Evolutionary conservation across 345 rosid species (phyloP), one percentile per base, ranked within the genome.

Genomic region (Angophora floribunda): DNA sequence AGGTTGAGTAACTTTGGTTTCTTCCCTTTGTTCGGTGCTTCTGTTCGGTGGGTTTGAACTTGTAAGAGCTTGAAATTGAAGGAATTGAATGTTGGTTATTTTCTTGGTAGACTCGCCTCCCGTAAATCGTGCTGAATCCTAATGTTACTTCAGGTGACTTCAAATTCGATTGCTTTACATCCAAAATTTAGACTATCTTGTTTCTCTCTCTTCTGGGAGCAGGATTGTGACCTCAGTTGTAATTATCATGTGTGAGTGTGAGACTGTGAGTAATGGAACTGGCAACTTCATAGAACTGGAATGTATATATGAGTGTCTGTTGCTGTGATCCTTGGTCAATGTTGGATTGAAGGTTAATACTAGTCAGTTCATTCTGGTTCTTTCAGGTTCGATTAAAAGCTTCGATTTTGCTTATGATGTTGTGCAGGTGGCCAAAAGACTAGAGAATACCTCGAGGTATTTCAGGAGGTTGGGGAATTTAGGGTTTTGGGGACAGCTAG

Each of bases 401-500:
- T 88, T 44, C 32, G 12, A 53, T 59, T 28, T 88, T 88, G 63
- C 21, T 17, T 51, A n/a, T 51, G 52, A 55, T 85, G 57, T 9
- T 53, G 57, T 17, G 89, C 89, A 98, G 99, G 99, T 97, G 5
- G 93, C 99, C 12, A 98, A 95, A 95, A 96, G 99, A 91, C 92
- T 98, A 85, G 99, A 94, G 91, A 96, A 89, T 91, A 98, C 99
- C n/a, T 93, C 99, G 13, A 95, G 97, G 91, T 92, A 94, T 89
- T 98, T 98, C 91, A 96, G 94, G 97, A 92, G 98, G 90, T 91
- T 98, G 51, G 99, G 99, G 44, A 92, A 92, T 94, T 91, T 95
- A 79, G 99, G 98, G 86, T 97, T 98, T 89, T 98, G 99, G 99
- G 99, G 97, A 51, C 99, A 98, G 95, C 94, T 98, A 28, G 94